phyloP scores from a whole-genome alignment of 805 yeast genomes.

The Wickerhamiella australiensis region DNA sequence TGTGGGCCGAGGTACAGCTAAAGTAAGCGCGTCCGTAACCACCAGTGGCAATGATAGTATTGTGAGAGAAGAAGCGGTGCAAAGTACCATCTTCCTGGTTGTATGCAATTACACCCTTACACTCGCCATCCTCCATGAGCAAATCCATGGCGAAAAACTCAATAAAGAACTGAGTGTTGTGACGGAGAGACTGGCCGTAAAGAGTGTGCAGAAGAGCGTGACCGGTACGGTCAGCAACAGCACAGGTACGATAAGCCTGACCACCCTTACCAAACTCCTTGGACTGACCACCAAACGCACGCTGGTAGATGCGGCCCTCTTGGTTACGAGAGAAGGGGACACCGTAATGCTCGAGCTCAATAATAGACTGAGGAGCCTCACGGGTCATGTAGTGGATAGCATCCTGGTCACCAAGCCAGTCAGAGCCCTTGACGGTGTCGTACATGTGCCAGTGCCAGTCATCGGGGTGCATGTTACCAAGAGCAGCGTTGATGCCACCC shows the following conservation, averaged over 20 bases:
- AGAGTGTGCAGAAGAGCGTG: constrained; percentile 92
- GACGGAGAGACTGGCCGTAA: constrained; percentile 92
- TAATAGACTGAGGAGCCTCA: constrained; percentile 92
- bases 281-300: constrained; percentile 98
- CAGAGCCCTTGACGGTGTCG: constrained; percentile 98
- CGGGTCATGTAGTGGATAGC: constrained; percentile 98
- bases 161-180: constrained; percentile 94
- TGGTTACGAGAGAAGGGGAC: constrained; percentile 96
- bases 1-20: constrained; percentile 98
- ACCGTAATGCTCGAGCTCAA: constrained; percentile 96
- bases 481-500: constrained; percentile 98
- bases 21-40: constrained; percentile 98
- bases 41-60: constrained; percentile 95
- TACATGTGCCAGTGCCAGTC: constrained; percentile 99
- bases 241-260: constrained; percentile 98
- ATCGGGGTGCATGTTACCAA: constrained; percentile 96
- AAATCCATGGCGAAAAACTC: constrained; percentile 94
- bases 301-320: constrained; percentile 92
- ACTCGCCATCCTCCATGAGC: constrained; percentile 86
- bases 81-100: constrained; percentile 98
- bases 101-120: constrained; percentile 94
- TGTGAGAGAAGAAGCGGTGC: constrained; percentile 95
- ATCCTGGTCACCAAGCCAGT: constrained; percentile 99
- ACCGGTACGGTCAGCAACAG: constrained; percentile 98
- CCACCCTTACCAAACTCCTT: constrained; percentile 96